Base-by-base conservation (phyloP, 73 alveolate genomes). In the Paramecium octaurelia region DNA sequence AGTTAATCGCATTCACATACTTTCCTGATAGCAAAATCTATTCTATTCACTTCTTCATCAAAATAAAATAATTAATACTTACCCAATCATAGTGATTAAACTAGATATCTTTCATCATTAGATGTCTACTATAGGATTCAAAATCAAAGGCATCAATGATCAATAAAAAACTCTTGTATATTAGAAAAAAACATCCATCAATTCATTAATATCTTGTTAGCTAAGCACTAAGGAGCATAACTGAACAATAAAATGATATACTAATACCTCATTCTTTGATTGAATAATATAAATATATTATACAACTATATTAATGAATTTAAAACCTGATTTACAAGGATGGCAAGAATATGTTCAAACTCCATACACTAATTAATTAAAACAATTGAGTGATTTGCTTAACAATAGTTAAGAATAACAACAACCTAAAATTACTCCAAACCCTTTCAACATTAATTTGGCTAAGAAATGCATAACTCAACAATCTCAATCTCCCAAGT, bases 41-140 rank as follows among this genome's bases (percentile, higher is more conserved):
- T 29, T 68, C 93, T 75, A 10, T 88, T 48, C 14, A 36, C 6
- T n/a, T 57, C 58, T n/a, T 40, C 27, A 24, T 88, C 90, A 68
- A 36, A 88, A n/a, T 31, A 85, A 69, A 88, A 80, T 88, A 88
- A 40, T 90, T 88, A 69, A 59, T 11, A 90, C 93, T 88, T 88
- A 83, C 7, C 42, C 58, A 23, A 43, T 36, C 43, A 31, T 68
- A 38, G 8, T 16, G 14, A 57, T 57, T 46, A 35, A 59, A 83
- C 50, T 34, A 68, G 8, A 88, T 73, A 8, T 68, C 46, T 16
- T 38, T 27, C 88, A 88, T 88, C 31, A 38, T 36, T 18, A 70
- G 89, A 40, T 42, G 90, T 18, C 90, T 40, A 1, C 2, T 18
- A 18, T 40, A 31, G 2, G 90, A 1, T n/a, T 40, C 46, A 3